A percentile compares a stretch with the other conserved stretches of the same genome.
Conservation (phyloP, 2,329 filamentous ascomycete species). For the Ceratocystis eucalypticola region DNA sequence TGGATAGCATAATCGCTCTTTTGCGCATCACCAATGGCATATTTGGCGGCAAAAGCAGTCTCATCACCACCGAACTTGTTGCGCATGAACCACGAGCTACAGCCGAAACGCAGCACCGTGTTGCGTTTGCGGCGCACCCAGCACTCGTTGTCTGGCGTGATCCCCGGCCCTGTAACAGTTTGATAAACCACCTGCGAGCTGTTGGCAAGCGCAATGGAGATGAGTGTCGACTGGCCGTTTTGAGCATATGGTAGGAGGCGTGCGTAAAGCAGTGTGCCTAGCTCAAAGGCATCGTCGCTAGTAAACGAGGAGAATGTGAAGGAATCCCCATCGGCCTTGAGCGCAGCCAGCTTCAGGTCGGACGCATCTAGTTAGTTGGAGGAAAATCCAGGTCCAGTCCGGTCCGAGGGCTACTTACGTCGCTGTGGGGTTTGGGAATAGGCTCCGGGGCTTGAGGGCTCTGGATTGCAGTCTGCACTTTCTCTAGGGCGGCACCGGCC, state of each 20-base stretch:
- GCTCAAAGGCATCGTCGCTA: constrained; percentile 47
- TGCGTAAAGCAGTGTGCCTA: constrained; percentile 50
- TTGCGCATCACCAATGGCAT: constrained; percentile 43
- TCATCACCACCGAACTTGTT: constrained; percentile 55
- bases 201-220: constrained; percentile 51
- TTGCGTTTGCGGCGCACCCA: constrained; percentile 60
- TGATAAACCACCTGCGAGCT: constrained; percentile 55
- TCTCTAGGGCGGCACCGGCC: background rate
- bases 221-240: constrained; percentile 37
- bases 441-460: constrained; percentile 20
- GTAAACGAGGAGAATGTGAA: constrained; percentile 44
- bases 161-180: constrained; percentile 50
- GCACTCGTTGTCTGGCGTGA: constrained; percentile 55
- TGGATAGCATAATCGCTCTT: constrained; percentile 59
- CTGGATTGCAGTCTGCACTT: background rate
- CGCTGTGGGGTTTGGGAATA: constrained; percentile 6
- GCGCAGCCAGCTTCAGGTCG: constrained; percentile 3
- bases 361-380: constrained; percentile 12
- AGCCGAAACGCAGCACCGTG: constrained; percentile 57
- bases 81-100: constrained; percentile 57
- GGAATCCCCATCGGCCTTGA: constrained; percentile 30
- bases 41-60: constrained; percentile 49
- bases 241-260: constrained; percentile 41
- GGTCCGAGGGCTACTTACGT: background rate
- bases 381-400: no score